Conservation (phyloP, 2,329 filamentous ascomycete genomes). For the Penicillium sp. region DNA sequence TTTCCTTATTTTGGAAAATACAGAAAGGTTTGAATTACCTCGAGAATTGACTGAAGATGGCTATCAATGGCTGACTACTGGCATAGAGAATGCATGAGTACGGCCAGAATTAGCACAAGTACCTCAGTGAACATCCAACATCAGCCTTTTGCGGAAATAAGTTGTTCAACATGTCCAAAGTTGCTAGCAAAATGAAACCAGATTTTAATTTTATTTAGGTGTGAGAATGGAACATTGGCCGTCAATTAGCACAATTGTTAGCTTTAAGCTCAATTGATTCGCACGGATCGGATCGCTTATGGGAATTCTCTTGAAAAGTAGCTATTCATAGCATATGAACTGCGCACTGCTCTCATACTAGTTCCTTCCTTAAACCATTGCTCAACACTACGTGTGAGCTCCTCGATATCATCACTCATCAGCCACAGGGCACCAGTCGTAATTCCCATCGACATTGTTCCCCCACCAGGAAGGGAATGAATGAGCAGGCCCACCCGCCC, state of each 20-base stretch:
- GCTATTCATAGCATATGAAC: neutral
- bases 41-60: neutral
- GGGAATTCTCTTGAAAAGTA: neutral
- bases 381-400: neutral
- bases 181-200: neutral
- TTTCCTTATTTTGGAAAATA: conserved; percentile 18
- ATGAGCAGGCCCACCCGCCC: conserved; percentile 52
- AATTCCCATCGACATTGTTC: conserved; percentile 57
- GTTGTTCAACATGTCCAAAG: neutral
- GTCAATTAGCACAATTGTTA: neutral
- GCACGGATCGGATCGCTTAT: neutral
- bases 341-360: neutral
- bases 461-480: conserved; percentile 63
- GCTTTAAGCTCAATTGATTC: neutral
- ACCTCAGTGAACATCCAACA: neutral
- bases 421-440: conserved; percentile 54
- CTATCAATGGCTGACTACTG: neutral
- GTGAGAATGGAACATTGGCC: neutral
- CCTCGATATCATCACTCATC: neutral
- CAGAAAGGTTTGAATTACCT: conserved; percentile 16
- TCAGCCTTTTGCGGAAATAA: neutral
- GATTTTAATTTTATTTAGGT: neutral
- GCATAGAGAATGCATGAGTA: neutral
- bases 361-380: neutral
- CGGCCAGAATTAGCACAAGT: neutral